Evolutionary conservation across 83 land plant genomes (phyloP), one percentile per base, ranked within the genome.

Genomic region (Picea engelmannii): DNA sequence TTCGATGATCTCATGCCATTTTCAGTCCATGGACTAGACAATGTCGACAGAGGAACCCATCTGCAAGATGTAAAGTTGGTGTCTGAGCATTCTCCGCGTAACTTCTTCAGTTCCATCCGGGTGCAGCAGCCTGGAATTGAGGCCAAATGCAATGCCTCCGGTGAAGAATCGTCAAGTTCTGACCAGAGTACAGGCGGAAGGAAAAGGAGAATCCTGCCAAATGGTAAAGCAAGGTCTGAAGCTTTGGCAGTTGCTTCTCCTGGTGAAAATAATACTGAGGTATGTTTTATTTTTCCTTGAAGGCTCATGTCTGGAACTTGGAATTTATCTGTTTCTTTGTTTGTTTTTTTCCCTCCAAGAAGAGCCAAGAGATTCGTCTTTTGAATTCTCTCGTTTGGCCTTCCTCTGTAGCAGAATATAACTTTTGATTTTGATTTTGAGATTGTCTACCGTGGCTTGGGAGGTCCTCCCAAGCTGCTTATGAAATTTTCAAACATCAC

Each of bases 131-230:
- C 58, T 52, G 4, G 13, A 52, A 52, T 52, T 44, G n/a, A 44
- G 24, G 0, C 8, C 17, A 69, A 73, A 7, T 21, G 25, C 18
- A 73, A 42, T 44, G 25, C 16, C 21, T 73, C 55, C 20, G 55
- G 15, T 17, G 76, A 73, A n/a, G 76, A 44, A 44, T 73, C 76
- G 58, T 73, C 76, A 20, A n/a, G 76, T 40, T 73, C 76, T 73
- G 76, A 73, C 24, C 76, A 73, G 49, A 73, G 76, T 73, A n/a
- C n/a, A 6, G 58, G 11, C 40, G 25, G 47, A 44, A 73, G 58
- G 58, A 73, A 73, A 44, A 73, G 76, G 47, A 73, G 12, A 73
- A 44, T n/a, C 58, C 18, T 20, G 58, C 21, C 76, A 69, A 69
- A 38, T 69, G 71, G 25, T 68, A 68, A 68, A 68, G 71, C 71